Percentiles rank a stretch among this genome's conserved stretches.
phyloP scores from a whole-genome alignment of 768 basidiomycete genomes.

The Amanita subjunquillea region DNA sequence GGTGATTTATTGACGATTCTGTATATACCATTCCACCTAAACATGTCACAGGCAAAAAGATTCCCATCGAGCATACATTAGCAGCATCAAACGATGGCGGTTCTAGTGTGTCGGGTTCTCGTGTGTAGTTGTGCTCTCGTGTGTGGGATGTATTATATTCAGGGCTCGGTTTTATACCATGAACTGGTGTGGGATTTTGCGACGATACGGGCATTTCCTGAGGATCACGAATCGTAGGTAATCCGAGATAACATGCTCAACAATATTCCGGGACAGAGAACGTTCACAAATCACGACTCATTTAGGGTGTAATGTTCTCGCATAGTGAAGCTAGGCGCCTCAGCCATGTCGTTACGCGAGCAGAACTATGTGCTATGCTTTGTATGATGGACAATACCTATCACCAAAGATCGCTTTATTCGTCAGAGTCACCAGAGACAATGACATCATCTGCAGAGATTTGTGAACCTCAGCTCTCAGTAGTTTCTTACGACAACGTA shows the following conservation, averaged over 20 bases:
- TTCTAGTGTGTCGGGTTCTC: slow-evolving; percentile 41
- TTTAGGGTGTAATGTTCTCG: too few species aligned
- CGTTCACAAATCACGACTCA: too few species aligned
- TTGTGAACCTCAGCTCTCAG: not conserved
- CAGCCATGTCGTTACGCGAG: not conserved
- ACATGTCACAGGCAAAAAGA: slow-evolving; percentile 38
- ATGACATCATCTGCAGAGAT: slow-evolving; percentile 65
- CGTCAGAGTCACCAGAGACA: slow-evolving; percentile 57
- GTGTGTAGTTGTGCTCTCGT: slow-evolving; percentile 33
- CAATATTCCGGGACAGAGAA: too few species aligned
- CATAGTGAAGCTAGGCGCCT: too few species aligned
- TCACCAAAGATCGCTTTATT: slow-evolving; percentile 25
- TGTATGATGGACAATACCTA: not conserved
- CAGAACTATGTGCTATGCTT: not conserved
- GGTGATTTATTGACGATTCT: slow-evolving; percentile 39
- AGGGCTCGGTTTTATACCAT: too few species aligned
- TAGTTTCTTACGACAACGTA: slow-evolving; percentile 20
- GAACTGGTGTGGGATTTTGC: too few species aligned
- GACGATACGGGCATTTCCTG: too few species aligned
- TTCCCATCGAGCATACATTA: slow-evolving; percentile 82
- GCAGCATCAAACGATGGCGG: slow-evolving; percentile 56
- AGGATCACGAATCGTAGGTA: too few species aligned
- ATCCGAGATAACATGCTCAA: too few species aligned
- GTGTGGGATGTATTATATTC: slow-evolving; percentile 6
- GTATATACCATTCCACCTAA: not conserved